These are phyloP conservation scores for Podospora pseudopauciseta DNA, from an alignment of 495 filamentous ascomycete genomes.

Conservation along the genomic window DNA sequence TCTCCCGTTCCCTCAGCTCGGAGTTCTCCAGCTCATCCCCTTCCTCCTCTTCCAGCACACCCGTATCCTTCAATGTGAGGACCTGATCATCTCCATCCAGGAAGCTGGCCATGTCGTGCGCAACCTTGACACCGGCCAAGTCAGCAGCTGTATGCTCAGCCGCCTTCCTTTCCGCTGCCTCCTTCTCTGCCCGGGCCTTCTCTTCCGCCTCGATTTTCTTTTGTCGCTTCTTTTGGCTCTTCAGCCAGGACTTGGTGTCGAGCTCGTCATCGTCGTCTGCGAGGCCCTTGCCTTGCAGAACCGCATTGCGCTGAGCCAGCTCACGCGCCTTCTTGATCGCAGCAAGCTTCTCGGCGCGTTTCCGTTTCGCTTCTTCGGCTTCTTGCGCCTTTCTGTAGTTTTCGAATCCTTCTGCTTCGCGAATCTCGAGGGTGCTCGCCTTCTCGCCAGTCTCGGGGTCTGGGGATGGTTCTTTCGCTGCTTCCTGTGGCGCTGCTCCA, in stretches of 20 bases:
- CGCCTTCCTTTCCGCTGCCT: conserved; percentile 51
- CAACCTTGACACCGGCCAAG: conserved; percentile 85
- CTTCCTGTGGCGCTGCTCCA: conserved; percentile 41
- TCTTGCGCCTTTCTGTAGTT: conserved; percentile 55
- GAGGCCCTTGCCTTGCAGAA: conserved; percentile 75
- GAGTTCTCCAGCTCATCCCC: conserved; percentile 88
- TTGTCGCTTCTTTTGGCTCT: conserved; percentile 81
- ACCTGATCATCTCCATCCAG: conserved; percentile 78
- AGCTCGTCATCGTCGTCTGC: conserved; percentile 67
- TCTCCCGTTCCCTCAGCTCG: conserved; percentile 74
- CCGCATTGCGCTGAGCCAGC: conserved; percentile 65
- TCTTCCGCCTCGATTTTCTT: conserved; percentile 80
- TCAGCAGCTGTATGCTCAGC: conserved; percentile 75
- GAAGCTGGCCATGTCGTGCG: conserved; percentile 74
- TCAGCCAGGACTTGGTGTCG: conserved; percentile 81
- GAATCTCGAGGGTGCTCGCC: conserved; percentile 73
- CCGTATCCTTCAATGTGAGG: conserved; percentile 84
- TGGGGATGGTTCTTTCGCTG: conserved; percentile 31
- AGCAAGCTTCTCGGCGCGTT: conserved; percentile 70
- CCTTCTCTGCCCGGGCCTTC: conserved; percentile 72
- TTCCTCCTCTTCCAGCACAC: conserved; percentile 78
- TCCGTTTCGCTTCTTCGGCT: conserved; percentile 60
- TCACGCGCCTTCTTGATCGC: conserved; percentile 89
- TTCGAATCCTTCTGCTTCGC: conserved; percentile 70
- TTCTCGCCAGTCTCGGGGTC: conserved; percentile 54